phyloP scores from a whole-genome alignment of 345 rosid species.

The Pistacia atlantica region DNA sequence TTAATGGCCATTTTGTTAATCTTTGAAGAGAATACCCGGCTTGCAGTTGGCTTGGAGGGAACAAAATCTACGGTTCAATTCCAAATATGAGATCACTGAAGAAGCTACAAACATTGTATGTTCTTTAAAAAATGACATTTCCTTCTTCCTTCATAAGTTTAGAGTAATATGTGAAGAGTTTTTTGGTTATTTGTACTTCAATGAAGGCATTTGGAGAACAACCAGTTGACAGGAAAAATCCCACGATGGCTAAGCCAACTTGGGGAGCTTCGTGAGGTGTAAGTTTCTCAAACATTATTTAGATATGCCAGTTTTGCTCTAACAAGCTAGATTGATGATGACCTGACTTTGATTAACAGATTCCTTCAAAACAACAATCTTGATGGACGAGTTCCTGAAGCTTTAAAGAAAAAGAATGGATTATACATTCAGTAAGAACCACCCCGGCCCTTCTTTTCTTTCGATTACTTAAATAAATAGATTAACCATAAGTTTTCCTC shows the following conservation, averaged over 20 bases:
- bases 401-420: conserved; percentile 41
- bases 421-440: conserved; percentile 58
- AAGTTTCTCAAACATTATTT: conserved; percentile 24
- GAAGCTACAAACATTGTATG: conserved; percentile 66
- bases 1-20: background rate
- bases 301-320: background rate
- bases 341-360: conserved; percentile 45
- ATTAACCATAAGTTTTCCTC: conserved; percentile 5
- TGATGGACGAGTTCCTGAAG: conserved; percentile 54
- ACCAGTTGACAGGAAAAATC: conserved; percentile 62
- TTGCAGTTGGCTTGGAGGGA: conserved; percentile 74
- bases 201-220: conserved; percentile 77
- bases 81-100: conserved; percentile 59
- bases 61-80: conserved; percentile 65
- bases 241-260: conserved; percentile 68
- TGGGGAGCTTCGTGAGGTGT: conserved; percentile 53
- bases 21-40: background rate
- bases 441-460: background rate
- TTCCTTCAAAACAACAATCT: conserved; percentile 67
- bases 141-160: background rate
- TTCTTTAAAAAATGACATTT: conserved; percentile 20
- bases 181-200: conserved; percentile 9
- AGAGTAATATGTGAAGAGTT: conserved; percentile 5
- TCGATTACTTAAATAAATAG: background rate
- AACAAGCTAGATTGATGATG: conserved; percentile 17